phyloP scores from a whole-genome alignment of 1,139 yeast species.

The Nakaseomyces delphensis region DNA sequence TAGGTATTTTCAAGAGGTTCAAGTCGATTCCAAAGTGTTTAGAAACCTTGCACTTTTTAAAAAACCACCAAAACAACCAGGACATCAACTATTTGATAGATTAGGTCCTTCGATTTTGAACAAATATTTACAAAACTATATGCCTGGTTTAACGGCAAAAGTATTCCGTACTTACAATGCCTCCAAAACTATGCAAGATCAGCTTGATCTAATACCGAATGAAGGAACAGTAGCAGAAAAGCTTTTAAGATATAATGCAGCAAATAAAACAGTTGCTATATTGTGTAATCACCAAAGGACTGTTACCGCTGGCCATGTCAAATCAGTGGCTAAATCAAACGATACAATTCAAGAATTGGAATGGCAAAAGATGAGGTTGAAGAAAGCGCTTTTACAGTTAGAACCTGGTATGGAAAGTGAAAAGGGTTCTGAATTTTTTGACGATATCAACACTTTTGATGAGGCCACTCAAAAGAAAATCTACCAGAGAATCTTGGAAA shows the following conservation, averaged over 20 bases:
- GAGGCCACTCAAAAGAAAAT: slow-evolving; percentile 56
- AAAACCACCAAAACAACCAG: slow-evolving; percentile 78
- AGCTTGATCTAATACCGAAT: slow-evolving; percentile 69
- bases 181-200: slow-evolving; percentile 94
- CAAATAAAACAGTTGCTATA: slow-evolving; percentile 90
- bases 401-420: slow-evolving; percentile 52
- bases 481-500: slow-evolving; percentile 44
- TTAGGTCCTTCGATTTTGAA: slow-evolving; percentile 76
- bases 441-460: slow-evolving; percentile 18
- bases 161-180: slow-evolving; percentile 98
- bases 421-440: slow-evolving; percentile 41
- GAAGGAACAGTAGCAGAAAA: slow-evolving; percentile 85
- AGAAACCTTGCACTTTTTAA: slow-evolving; percentile 81
- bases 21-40: slow-evolving; percentile 82
- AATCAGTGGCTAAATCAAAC: slow-evolving; percentile 65
- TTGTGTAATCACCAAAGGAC: slow-evolving; percentile 96
- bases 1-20: slow-evolving; percentile 84
- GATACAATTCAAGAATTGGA: slow-evolving; percentile 69
- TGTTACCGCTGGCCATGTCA: slow-evolving; percentile 75
- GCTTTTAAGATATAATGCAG: slow-evolving; percentile 82
- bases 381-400: slow-evolving; percentile 58
- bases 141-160: slow-evolving; percentile 92
- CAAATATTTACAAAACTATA: slow-evolving; percentile 77
- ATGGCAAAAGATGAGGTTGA: slow-evolving; percentile 74
- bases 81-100: slow-evolving; percentile 88